Base-by-base conservation (phyloP, 2,329 filamentous ascomycete species). In the Orbilia ellipsospora region DNA sequence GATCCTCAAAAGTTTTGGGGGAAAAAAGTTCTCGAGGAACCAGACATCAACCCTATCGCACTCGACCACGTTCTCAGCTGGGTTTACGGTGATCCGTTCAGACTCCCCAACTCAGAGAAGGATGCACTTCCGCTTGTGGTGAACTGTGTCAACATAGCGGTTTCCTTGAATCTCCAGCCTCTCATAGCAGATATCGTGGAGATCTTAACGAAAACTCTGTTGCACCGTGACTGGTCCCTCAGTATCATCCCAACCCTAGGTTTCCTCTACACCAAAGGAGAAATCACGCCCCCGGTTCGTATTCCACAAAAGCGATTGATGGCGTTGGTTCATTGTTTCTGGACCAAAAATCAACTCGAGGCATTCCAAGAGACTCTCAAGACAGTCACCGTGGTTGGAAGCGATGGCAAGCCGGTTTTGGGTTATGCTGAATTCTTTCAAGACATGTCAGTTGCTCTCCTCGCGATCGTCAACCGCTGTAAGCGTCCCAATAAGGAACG, bases 371-470 rank as follows among this genome's bases (percentile, higher is more conserved):
- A 36, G 6, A 36, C 31, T 36, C 31, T 36, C 31, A 36, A 36
- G 5, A 6, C 44, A 48, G 16, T 48, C 44, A 48, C 5, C 1
- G 4, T 15, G 16, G 13, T 13, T 15, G 44, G 44, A 13, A 18
- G 5, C 16, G 13, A 48, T 48, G 16, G 16, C 10, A 36, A 36
- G 44, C 15, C 44, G 44, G 44, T 18, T n/a, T 13, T 13, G 13
- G 57, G 66, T 2, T 15, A 52, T 28, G 12, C 10, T 10, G 16
- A 23, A 1, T 67, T 73, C 40, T 40, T 62, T 26, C 31, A 18
- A 20, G 69, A 66, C 42, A 48, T 73, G 40, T 61, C 69, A 16
- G 15, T 66, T 31, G 69, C 69, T 6, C 51, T 73, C 16, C 62
- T 55, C 16, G 51, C 8, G 0, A 50, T 51, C n/a, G 31, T 73